Conservation (phyloP, 2,329 filamentous ascomycete species). For the Huntiella decipiens region DNA sequence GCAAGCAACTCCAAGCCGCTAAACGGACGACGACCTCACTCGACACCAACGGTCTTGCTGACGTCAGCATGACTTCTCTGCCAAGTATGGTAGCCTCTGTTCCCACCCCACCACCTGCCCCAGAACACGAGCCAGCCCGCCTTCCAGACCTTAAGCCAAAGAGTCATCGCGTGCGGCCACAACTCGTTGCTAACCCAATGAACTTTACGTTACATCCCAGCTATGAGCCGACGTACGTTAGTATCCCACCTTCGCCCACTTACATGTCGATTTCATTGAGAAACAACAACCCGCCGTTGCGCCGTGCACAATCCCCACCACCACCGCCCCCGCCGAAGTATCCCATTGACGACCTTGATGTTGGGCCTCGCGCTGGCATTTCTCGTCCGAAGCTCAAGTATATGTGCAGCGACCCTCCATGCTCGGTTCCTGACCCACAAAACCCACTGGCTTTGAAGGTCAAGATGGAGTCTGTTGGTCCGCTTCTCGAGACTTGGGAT, state of each 20-base stretch:
- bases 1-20: slow-evolving; percentile 51
- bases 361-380: slow-evolving; percentile 46
- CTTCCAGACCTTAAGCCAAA: slow-evolving; percentile 59
- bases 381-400: slow-evolving; percentile 62
- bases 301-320: slow-evolving; percentile 23
- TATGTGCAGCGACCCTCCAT: slow-evolving; percentile 46
- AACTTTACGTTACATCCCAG: slow-evolving; percentile 4
- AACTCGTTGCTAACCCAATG: slow-evolving; percentile 8
- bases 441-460: slow-evolving; percentile 23
- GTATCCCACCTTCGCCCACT: slow-evolving; percentile 6
- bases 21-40: slow-evolving; percentile 34
- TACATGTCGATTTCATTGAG: slow-evolving; percentile 11
- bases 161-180: slow-evolving; percentile 18
- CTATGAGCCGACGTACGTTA: slow-evolving; percentile 11
- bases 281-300: slow-evolving; percentile 19
- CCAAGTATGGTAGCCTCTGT: background rate
- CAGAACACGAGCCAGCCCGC: slow-evolving; percentile 27
- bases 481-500: slow-evolving; percentile 81
- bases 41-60: slow-evolving; percentile 23
- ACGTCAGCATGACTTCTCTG: slow-evolving; percentile 11
- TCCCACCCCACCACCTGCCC: background rate
- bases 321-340: slow-evolving; percentile 72
- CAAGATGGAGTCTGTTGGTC: slow-evolving; percentile 67
- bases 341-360: slow-evolving; percentile 81
- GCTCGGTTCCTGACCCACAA: slow-evolving; percentile 15